Percentiles rank a stretch among this genome's conserved stretches.
Conservation (phyloP, 768 basidiomycete species). For the Terana coerulea region DNA sequence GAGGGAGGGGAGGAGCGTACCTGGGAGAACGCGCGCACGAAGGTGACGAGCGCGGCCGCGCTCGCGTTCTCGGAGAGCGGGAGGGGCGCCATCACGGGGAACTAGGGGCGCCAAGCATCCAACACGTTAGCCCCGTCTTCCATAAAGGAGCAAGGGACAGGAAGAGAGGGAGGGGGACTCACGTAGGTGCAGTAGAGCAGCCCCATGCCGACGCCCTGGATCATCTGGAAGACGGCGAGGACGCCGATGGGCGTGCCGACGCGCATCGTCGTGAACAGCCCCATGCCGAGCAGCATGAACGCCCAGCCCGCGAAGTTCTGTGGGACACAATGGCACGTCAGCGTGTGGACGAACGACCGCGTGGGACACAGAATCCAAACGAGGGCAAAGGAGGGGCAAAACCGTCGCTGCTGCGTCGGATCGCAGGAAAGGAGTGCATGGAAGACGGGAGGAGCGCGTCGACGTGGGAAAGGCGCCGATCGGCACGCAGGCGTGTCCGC, state of each 20-base stretch:
- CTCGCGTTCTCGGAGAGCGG: background rate
- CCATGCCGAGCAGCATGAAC: conserved; percentile 9
- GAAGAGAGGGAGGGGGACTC: background rate
- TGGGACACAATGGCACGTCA: background rate
- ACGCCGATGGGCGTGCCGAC: conserved; percentile 1
- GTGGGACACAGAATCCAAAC: background rate
- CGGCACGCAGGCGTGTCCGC: too few species aligned
- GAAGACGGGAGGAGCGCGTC: too few species aligned
- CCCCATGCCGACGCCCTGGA: conserved; percentile 9
- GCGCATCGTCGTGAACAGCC: conserved; percentile 4
- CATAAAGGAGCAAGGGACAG: background rate
- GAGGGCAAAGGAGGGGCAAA: background rate
- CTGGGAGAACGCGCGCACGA: conserved; percentile 9
- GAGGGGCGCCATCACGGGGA: conserved; percentile 8
- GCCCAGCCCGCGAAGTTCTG: conserved; percentile 8
- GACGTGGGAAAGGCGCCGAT: too few species aligned
- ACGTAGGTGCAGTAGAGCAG: conserved; percentile 7
- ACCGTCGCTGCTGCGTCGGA: background rate
- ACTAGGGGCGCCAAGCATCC: background rate
- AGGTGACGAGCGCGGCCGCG: conserved; percentile 4
- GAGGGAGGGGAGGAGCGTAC: background rate
- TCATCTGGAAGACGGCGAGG: conserved; percentile 4
- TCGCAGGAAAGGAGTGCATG: background rate
- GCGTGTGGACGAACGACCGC: background rate
- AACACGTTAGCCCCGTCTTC: background rate